phyloP scores from a whole-genome alignment of 2,329 filamentous ascomycete species.

The Trichoderma simmonsii region DNA sequence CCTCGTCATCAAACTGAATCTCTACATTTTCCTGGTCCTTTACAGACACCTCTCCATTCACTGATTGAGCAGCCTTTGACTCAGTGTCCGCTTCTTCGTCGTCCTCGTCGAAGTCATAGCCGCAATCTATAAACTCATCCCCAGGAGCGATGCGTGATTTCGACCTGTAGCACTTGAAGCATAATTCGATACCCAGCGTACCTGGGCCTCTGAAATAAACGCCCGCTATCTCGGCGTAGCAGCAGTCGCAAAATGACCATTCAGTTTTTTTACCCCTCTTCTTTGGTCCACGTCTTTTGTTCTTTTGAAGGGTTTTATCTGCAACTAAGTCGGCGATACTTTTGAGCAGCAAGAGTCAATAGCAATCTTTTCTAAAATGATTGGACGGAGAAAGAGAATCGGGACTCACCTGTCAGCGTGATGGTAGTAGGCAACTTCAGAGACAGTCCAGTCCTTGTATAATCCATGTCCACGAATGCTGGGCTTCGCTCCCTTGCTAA shows the following conservation, averaged over 20 bases:
- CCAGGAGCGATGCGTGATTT: background rate
- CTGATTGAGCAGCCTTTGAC: background rate
- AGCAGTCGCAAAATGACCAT: background rate
- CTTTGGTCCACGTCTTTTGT: background rate
- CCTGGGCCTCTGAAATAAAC: background rate
- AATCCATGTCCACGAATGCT: background rate
- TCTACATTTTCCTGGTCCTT: background rate
- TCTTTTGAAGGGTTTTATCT: background rate
- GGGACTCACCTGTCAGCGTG: background rate
- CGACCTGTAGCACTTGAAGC: constrained; percentile 2
- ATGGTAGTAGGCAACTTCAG: background rate
- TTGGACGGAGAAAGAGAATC: background rate
- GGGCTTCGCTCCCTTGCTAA: background rate
- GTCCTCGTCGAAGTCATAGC: background rate
- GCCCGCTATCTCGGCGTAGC: background rate
- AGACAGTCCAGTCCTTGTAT: background rate
- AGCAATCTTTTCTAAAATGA: background rate
- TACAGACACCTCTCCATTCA: background rate
- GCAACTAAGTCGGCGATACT: background rate
- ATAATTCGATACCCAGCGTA: background rate
- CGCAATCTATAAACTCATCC: background rate
- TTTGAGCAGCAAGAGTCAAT: background rate
- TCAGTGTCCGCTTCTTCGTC: too few species aligned
- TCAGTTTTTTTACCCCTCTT: background rate
- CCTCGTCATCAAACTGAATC: background rate